Evolutionary conservation across 331 rosid species (phyloP), one percentile per base, ranked within the genome.

Genomic region (Acacia pycnantha): DNA sequence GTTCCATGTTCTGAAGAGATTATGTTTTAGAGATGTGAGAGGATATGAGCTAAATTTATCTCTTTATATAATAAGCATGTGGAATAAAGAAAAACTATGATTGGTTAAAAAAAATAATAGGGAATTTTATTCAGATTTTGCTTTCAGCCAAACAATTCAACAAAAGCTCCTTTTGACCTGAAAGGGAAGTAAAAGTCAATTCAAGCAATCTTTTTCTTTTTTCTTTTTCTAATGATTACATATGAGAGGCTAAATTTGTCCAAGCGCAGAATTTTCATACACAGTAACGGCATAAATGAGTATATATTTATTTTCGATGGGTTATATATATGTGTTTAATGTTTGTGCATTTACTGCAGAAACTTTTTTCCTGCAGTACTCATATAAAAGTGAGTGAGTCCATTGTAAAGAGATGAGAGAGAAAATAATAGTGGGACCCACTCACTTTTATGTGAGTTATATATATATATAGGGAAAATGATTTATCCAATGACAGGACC

Each of bases 1-100:
- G 13, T 46, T 79, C 82, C 82, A 79, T 79, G 48, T 68, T 58
- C 10, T 43, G 46, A 62, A 66, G 51, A 31, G 37, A 64, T 15
- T 33, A 33, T 5, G 13, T 19, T 37, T 6, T 8, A 33, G 66
- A 59, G 35, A 24, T 26, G 3, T 11, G 15, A 67, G 47, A 67
- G 8, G 8, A 24, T 53, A 15, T 13, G 5, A 54, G 44, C n/a
- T 15, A 24, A 15, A 48, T 41, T 16, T 67, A 2, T 0, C 5
- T 37, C 71, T 31, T 7, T 66, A 66, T 66, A 66, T 67, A 35
- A 67, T 67, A 21, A 5, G 22, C 66, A 26, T 3, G 18, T 26
- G 41, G 18, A 13, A 64, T 26, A 7, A 5, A 24, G 21, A 19
- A 21, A 21, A 18, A 18, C 3, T 62, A 27, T 27, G 69, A 62